A percentile compares a stretch with the other conserved stretches of the same genome.
phyloP scores from a whole-genome alignment of 805 yeast genomes.

The Naumovozyma baii region DNA sequence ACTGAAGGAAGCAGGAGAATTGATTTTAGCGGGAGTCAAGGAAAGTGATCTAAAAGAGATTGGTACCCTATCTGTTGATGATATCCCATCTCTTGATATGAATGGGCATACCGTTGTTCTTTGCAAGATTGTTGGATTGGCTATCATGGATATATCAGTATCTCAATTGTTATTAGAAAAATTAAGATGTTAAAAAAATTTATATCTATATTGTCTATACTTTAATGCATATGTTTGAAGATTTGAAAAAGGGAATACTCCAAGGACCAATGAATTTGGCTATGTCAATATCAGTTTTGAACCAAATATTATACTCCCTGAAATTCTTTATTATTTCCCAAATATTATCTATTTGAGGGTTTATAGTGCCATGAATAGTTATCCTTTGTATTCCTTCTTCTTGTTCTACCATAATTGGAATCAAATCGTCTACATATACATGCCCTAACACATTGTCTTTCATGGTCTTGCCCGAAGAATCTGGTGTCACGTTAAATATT shows the following conservation, averaged over 20 bases:
- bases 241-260: neutral
- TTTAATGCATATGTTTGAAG: neutral
- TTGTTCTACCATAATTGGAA: neutral
- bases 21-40: constrained; percentile 38
- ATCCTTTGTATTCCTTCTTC: neutral
- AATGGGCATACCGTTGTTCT: constrained; percentile 29
- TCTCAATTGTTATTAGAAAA: neutral
- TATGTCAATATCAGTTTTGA: neutral
- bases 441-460: neutral
- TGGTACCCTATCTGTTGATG: constrained; percentile 13
- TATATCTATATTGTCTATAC: neutral
- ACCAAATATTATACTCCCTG: neutral
- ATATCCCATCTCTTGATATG: neutral
- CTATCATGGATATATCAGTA: constrained; percentile 47
- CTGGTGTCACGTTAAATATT: neutral
- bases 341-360: neutral
- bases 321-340: neutral
- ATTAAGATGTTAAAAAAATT: neutral
- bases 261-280: neutral
- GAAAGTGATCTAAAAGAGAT: constrained; percentile 38
- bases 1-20: constrained; percentile 54
- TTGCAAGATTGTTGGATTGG: constrained; percentile 51
- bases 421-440: neutral
- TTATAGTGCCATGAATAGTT: neutral
- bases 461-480: neutral